Base-by-base conservation (phyloP, 2,329 filamentous ascomycete species). In the Mariannaea elegans region DNA sequence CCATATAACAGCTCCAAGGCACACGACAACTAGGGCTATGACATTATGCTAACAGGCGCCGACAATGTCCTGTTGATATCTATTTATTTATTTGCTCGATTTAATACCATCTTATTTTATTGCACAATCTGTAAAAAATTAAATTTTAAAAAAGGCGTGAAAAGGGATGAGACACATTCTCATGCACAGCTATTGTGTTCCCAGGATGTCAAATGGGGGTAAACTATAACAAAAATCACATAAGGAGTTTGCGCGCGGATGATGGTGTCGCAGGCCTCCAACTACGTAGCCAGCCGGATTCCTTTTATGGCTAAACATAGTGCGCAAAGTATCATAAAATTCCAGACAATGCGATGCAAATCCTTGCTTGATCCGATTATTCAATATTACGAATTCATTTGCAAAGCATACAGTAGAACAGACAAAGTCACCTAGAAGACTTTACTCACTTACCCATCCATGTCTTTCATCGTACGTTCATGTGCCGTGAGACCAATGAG, bases 31-130 rank as follows among this genome's bases (percentile, higher is more conserved):
- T 19, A 46, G 46, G 19, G 24, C 41, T 31, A 51, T 39, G 46
- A 60, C 49, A 27, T 56, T 56, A 60, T 60, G 39, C 23, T 16
- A 49, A 29, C 41, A 38, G 49, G 16, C 49, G 32, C 24, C 13
- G 19, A 10, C 27, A 38, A 47, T 36, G 23, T 12, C 16, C 42
- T 59, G 36, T 44, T 13, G 49, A 18, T 42, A 55, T 31, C 27
- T n/a, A 46, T 42, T 27, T 59, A 59, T 31, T 48, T 54, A 59
- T 31, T 31, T 31, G 12, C 27, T 31, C n/a, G n/a, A 31, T 31
- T 31, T 7, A 48, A 48, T 48, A 24, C 19, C 19, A 12, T 6
- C n/a, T n/a, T 32, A 47, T 31, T 36, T 19, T 49, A 38, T 38
- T n/a, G n/a, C n/a, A n/a, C 21, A 16, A 27, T 18, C 2, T 38